phyloP scores from a whole-genome alignment of 768 basidiomycete species.

The Tulasnella calospora region DNA sequence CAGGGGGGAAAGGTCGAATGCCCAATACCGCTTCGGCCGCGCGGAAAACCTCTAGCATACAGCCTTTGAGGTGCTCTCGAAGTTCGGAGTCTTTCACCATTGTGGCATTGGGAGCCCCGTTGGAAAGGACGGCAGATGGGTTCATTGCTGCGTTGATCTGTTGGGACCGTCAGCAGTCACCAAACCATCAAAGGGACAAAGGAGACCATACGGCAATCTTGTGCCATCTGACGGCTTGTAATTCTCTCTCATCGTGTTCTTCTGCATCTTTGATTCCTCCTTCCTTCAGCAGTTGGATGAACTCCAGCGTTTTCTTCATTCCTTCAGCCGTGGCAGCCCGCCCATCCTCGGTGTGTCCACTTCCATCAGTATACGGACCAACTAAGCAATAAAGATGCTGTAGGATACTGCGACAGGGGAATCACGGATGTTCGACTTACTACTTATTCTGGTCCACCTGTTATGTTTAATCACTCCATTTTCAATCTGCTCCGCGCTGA shows the following conservation, averaged over 20 bases:
- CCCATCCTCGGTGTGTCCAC: conserved; percentile 14
- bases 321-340: conserved; percentile 11
- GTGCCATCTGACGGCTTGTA: conserved; percentile 36
- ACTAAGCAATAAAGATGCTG: conserved; percentile 16
- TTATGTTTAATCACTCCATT: conserved; percentile 34
- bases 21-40: conserved; percentile 33
- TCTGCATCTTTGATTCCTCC: conserved; percentile 35
- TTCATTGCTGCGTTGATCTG: conserved; percentile 35
- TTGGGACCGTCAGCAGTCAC: neutral
- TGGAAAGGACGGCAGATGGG: conserved; percentile 34
- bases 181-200: neutral
- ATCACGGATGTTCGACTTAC: neutral
- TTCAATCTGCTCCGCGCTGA: conserved; percentile 33
- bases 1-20: conserved; percentile 28
- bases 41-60: conserved; percentile 34
- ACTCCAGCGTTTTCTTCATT: conserved; percentile 14
- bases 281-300: conserved; percentile 31
- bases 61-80: conserved; percentile 30
- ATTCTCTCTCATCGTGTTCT: conserved; percentile 31
- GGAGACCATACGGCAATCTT: conserved; percentile 32
- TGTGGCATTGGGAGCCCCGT: conserved; percentile 32
- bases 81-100: conserved; percentile 33
- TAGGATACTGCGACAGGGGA: neutral
- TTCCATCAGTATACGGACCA: conserved; percentile 32
- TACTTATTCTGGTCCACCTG: conserved; percentile 34